Conservation (phyloP, 2,329 filamentous ascomycete genomes). For the Phialophora chinensis region DNA sequence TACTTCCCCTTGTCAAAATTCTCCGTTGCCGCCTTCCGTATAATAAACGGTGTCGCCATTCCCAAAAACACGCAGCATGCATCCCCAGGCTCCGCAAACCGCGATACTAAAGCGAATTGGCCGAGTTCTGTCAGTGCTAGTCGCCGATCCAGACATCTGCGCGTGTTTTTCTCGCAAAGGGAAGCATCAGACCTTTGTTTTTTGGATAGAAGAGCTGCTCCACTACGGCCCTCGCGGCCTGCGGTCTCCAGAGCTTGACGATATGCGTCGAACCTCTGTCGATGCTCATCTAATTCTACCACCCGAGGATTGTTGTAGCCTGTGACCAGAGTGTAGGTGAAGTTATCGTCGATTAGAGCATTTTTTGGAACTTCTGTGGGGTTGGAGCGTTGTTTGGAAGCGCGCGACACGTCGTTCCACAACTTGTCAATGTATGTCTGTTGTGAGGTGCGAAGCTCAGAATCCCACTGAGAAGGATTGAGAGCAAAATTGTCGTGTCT, state of each 20-base stretch:
- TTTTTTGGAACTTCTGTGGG: neutral
- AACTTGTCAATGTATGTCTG: conserved; percentile 6
- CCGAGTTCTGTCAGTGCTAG: conserved; percentile 1
- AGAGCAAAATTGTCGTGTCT: conserved; percentile 4
- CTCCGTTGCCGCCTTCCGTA: neutral
- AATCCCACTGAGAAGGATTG: neutral
- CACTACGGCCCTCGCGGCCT: neutral
- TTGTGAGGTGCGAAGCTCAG: neutral
- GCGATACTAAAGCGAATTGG: conserved; percentile 5
- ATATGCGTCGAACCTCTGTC: neutral
- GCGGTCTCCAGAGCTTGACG: neutral
- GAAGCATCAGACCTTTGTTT: neutral
- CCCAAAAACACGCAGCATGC: conserved; percentile 7
- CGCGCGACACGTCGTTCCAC: neutral
- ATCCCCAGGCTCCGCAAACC: conserved; percentile 8
- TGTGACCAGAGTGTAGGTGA: conserved; percentile 11
- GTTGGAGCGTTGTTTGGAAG: neutral
- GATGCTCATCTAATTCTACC: neutral
- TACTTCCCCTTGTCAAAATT: neutral
- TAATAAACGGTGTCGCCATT: conserved; percentile 2
- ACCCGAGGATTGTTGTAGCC: conserved; percentile 1
- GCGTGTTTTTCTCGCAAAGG: neutral
- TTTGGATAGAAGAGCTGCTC: neutral
- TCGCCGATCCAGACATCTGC: neutral
- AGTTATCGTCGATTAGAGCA: neutral